Base-by-base conservation (phyloP, 306 rosid species). In the Lathyrus oleraceus region DNA sequence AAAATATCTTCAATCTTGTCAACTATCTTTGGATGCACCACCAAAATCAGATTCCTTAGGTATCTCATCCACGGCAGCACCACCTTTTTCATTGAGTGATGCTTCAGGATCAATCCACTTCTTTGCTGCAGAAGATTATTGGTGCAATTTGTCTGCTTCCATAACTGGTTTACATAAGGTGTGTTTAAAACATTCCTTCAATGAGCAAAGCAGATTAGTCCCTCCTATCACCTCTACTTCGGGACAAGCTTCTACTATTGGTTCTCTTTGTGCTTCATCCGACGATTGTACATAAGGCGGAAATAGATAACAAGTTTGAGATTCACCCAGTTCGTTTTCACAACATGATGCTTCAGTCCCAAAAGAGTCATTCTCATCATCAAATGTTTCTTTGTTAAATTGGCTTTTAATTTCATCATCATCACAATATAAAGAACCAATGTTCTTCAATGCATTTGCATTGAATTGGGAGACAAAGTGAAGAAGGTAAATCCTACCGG, bases 401-500 rank as follows among this genome's bases (percentile, higher is more conserved):
- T 57, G 79, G 53, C 65, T 61, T 32, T 65, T 83, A 30, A 40
- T 43, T 61, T 76, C 80, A 60, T 83, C 73, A 44, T 78, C 78
- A 44, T 76, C 79, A 69, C 43, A 66, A 63, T 30, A 20, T 1
- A 78, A 32, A 73, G 72, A 65, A 65, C 75, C 47, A 11, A 65
- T 27, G 3, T 75, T 58, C 79, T 80, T 83, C 14, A 27, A 6
- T 27, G 63, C 20, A 43, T 63, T 36, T 6, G 30, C 63, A 30
- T 74, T 77, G 5, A 78, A 70, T 28, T 63, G 78, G 4, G 85
- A 74, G 11, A 76, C 76, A 53, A 71, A 78, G 44, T 78, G 84
- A 14, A 93, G 80, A 70, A 82, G 76, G 72, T 93, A 88, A 76
- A 81, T 20, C 70, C 98, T 65, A 75, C 87, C 82, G 25, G 98